Conservation (phyloP, 371 early-diverging fungal genomes). For the Rhizopus stolonifer region DNA sequence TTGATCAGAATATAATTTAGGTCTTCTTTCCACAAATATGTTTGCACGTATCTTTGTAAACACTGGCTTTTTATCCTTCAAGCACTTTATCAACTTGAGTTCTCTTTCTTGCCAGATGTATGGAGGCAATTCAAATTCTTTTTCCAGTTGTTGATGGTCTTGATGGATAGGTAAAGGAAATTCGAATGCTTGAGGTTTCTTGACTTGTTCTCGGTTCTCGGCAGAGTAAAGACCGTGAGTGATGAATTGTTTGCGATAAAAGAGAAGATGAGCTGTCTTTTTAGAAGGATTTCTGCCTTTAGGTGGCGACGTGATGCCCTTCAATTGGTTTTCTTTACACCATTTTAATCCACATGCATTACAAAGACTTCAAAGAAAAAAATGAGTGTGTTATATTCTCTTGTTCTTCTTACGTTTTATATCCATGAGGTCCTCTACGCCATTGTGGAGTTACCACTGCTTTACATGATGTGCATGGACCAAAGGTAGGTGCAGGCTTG, state of each 20-base stretch:
- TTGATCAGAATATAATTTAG: constrained; percentile 33
- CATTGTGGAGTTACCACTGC: constrained; percentile 27
- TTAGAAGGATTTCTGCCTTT: neutral
- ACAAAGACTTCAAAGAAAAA: constrained; percentile 30
- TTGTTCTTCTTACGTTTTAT: constrained; percentile 25
- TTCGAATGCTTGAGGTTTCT: constrained; percentile 11
- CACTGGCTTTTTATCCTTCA: constrained; percentile 18
- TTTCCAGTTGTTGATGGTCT: constrained; percentile 41
- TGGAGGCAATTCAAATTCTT: constrained; percentile 51
- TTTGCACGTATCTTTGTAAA: constrained; percentile 45
- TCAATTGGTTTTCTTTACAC: constrained; percentile 18
- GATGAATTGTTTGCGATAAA: constrained; percentile 16
- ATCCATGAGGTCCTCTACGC: constrained; percentile 41
- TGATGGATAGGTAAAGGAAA: constrained; percentile 58
- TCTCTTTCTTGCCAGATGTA: constrained; percentile 52
- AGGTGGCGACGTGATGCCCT: neutral
- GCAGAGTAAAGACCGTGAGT: constrained; percentile 18
- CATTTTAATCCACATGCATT: constrained; percentile 47
- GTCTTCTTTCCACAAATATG: constrained; percentile 73
- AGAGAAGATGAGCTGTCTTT: neutral
- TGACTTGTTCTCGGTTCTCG: constrained; percentile 1
- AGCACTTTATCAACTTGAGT: constrained; percentile 26
- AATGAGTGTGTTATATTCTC: neutral
- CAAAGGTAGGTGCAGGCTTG: neutral
- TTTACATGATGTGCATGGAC: constrained; percentile 15